phyloP scores from a whole-genome alignment of 2,329 filamentous ascomycete species.

The Aspergillus arachidicola region DNA sequence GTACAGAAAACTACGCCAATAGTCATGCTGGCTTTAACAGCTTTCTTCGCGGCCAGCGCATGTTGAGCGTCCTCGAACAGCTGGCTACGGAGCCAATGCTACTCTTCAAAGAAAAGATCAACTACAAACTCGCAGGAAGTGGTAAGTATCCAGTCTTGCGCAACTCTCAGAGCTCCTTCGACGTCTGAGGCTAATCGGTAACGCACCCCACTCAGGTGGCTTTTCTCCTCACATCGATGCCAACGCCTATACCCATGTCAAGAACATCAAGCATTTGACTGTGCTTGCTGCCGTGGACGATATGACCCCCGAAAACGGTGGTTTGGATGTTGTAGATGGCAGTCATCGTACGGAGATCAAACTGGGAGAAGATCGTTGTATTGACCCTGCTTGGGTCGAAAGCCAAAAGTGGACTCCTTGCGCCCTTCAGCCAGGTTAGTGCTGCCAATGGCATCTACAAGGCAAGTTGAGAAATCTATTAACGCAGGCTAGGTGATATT shows the following conservation, averaged over 20 bases:
- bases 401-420: constrained; percentile 39
- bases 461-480: not conserved
- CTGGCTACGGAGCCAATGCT: constrained; percentile 43
- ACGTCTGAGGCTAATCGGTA: not conserved
- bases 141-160: constrained; percentile 21
- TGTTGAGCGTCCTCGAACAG: constrained; percentile 34
- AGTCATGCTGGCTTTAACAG: constrained; percentile 36
- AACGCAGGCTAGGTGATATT: constrained; percentile 31
- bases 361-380: constrained; percentile 38
- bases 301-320: constrained; percentile 41
- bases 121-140: constrained; percentile 46
- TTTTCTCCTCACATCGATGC: constrained; percentile 47
- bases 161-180: not conserved
- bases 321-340: constrained; percentile 44
- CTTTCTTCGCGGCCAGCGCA: constrained; percentile 38
- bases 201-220: constrained; percentile 26
- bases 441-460: not conserved
- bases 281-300: constrained; percentile 44
- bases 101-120: constrained; percentile 50
- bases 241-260: constrained; percentile 46
- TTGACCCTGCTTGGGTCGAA: constrained; percentile 38
- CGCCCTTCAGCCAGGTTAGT: constrained; percentile 36
- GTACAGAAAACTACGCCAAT: constrained; percentile 40
- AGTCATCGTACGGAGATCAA: constrained; percentile 41
- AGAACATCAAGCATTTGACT: constrained; percentile 45